Evolutionary conservation across 148 eudicot genomes (phyloP).

Genomic region (Dysphania ambrosioides): DNA sequence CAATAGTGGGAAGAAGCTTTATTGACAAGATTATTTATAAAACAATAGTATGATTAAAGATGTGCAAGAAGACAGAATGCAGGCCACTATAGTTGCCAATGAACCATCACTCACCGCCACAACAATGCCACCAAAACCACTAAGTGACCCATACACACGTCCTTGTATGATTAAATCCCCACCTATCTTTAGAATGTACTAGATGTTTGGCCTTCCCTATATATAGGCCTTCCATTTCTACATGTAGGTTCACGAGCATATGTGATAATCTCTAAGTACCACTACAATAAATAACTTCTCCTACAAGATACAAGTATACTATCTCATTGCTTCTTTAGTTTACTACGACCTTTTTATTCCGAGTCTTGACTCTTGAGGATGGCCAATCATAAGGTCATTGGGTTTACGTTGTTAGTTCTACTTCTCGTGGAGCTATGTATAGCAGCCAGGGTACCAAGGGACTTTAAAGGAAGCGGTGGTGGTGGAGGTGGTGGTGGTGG

Average conservation of each 20-base stretch:
- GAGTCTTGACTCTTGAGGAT: slow-evolving; percentile 13
- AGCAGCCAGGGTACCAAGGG: slow-evolving; percentile 33
- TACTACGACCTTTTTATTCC: neutral
- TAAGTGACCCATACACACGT: slow-evolving; percentile 23
- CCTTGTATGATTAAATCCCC: neutral
- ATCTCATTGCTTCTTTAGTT: neutral
- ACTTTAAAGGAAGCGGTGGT: slow-evolving; percentile 21
- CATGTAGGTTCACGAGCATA: slow-evolving; percentile 6
- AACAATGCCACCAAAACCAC: slow-evolving; percentile 23
- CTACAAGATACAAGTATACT: neutral
- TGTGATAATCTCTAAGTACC: neutral
- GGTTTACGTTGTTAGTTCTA: slow-evolving; percentile 24
- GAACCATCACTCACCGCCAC: slow-evolving; percentile 22
- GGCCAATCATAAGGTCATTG: slow-evolving; percentile 27
- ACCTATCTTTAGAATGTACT: slow-evolving; percentile 26
- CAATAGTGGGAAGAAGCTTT: slow-evolving; percentile 18
- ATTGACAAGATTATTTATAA: neutral
- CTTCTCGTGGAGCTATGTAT: slow-evolving; percentile 37
- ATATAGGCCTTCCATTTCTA: slow-evolving; percentile 17
- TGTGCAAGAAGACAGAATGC: slow-evolving; percentile 19
- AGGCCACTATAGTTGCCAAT: slow-evolving; percentile 25
- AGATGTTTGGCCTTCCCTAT: slow-evolving; percentile 25
- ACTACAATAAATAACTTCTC: neutral
- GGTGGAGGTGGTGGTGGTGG: slow-evolving; percentile 30
- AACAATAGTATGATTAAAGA: neutral